A percentile compares a stretch with the other conserved stretches of the same genome.
These are phyloP conservation scores for Diplotaxis tenuifolia DNA, from an alignment of 345 rosid genomes.

Conservation along the genomic window DNA sequence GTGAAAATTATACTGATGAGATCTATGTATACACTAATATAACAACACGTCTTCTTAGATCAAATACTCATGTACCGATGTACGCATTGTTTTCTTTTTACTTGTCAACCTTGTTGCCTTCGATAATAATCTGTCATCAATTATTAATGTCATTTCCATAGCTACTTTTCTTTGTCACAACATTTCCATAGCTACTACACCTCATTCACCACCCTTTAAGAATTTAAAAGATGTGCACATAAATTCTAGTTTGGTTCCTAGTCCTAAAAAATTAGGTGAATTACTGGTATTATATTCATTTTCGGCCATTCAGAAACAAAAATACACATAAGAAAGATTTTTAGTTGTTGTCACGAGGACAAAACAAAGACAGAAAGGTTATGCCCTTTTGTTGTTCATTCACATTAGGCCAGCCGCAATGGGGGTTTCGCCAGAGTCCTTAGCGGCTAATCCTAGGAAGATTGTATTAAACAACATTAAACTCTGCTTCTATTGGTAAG, in stretches of 20 bases:
- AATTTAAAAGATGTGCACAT: neutral
- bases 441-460: no score
- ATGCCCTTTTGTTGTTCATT: slow-evolving; percentile 17
- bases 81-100: neutral
- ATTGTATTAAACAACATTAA: no score
- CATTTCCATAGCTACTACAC: neutral
- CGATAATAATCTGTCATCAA: neutral
- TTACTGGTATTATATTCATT: neutral
- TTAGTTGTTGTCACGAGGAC: slow-evolving; percentile 25
- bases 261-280: neutral
- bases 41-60: slow-evolving; percentile 9
- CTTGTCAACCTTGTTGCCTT: slow-evolving; percentile 1
- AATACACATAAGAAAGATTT: neutral
- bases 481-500: no score
- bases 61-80: neutral
- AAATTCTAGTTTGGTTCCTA: neutral
- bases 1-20: slow-evolving; percentile 10
- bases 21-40: slow-evolving; percentile 5
- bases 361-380: slow-evolving; percentile 25
- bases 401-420: no score
- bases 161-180: no score
- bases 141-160: neutral
- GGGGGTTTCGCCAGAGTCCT: no score
- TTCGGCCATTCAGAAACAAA: neutral
- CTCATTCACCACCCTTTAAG: neutral